Evolutionary conservation across 345 rosid species (phyloP), one percentile per base, ranked within the genome.

Genomic region (Arabis alpina): DNA sequence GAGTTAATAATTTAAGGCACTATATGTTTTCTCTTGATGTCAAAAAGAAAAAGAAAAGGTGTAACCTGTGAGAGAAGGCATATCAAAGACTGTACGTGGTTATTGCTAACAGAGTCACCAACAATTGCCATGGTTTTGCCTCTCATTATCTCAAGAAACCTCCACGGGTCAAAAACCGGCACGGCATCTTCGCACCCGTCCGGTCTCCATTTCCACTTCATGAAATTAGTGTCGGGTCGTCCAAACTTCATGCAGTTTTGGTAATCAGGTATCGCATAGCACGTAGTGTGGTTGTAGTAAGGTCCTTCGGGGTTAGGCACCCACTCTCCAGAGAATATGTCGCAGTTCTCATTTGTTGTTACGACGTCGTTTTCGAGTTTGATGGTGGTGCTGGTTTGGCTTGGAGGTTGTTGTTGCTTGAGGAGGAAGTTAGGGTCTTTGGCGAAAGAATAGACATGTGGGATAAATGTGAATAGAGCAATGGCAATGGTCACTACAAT

Each of bases 261-360:
- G 61, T 93, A 89, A 74, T 91, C 94, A n/a, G 91, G 97, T 51
- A 93, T 93, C 0, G 96, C 97, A 92, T 96, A 88, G 39, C 98
- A 93, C 14, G 94, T 88, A 64, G 75, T 74, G 82, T 93, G 88
- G 2, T 85, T 88, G 85, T 93, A 93, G 66, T 93, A 91, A 0
- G 98, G 98, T 1, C 87, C 94, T 3, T 81, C 81, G 0, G 68
- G 84, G 64, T 93, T 84, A 14, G 82, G 85, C 4, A 88, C 86
- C 98, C 98, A 93, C 50, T 93, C 88, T 19, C 98, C 98, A 0
- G 82, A 73, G 79, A 88, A 91, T 65, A 93, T 64, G 66, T 90
- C 96, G 16, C 97, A 92, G 24, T 52, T 41, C 4, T 12, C 25
- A 0, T 44, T 41, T 34, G 40, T n/a, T 19, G 54, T 10, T 14